Conservation (phyloP, 1,139 yeast genomes). For the Candida tetrigidarum region DNA sequence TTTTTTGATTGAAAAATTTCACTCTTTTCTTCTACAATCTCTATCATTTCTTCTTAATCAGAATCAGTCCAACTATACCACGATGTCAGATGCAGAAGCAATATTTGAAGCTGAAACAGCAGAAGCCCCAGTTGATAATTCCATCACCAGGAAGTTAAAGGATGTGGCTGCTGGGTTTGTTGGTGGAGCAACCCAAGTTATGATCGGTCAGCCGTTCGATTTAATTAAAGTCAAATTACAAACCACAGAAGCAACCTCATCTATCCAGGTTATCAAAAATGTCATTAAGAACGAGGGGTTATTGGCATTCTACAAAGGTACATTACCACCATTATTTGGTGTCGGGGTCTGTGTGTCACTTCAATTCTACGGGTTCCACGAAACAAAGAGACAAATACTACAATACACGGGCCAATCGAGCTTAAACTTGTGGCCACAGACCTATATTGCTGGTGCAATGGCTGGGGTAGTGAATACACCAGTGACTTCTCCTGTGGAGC, state of each 20-base stretch:
- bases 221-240: constrained; percentile 69
- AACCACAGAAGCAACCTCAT: constrained; percentile 45
- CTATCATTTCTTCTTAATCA: neutral
- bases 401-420: constrained; percentile 28
- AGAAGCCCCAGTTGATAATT: constrained; percentile 43
- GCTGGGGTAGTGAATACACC: constrained; percentile 82
- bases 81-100: constrained; percentile 14
- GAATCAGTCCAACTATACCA: no score
- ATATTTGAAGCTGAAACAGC: constrained; percentile 7
- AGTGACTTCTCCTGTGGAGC: constrained; percentile 77
- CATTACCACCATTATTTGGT: constrained; percentile 51
- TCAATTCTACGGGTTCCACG: constrained; percentile 80
- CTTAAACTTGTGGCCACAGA: constrained; percentile 60
- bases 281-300: constrained; percentile 65
- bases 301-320: constrained; percentile 61
- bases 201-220: constrained; percentile 78
- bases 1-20: neutral
- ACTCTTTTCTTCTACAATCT: no score
- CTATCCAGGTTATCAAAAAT: constrained; percentile 53
- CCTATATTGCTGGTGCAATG: constrained; percentile 72
- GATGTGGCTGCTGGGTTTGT: constrained; percentile 59
- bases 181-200: constrained; percentile 68
- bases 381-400: constrained; percentile 65
- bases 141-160: constrained; percentile 59
- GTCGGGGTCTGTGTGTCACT: constrained; percentile 78